These are phyloP conservation scores for Aspergillus pseudoterreus DNA, from an alignment of 2,329 filamentous ascomycete genomes.

Conservation along the genomic window DNA sequence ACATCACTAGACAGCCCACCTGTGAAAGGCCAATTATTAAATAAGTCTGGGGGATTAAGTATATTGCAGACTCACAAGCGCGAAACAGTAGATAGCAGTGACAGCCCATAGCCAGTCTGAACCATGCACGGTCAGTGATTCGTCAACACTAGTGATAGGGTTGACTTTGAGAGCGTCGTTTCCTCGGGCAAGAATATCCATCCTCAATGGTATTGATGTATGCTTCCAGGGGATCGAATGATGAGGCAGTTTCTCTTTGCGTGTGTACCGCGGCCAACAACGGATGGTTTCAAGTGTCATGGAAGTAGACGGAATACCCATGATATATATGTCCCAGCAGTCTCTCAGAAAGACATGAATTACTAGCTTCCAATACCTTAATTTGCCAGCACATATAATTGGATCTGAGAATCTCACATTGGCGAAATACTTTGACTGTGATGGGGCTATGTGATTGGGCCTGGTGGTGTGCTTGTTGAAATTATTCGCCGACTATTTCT, in stretches of 20 bases:
- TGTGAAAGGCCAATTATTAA: conserved; percentile 12
- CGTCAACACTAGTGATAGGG: conserved; percentile 38
- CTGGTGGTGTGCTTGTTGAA: neutral
- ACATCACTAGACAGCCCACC: conserved; percentile 42
- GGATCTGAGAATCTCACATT: neutral
- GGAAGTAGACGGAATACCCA: neutral
- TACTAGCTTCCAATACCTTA: neutral
- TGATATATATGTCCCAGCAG: neutral
- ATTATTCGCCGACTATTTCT: neutral
- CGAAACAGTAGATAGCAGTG: conserved; percentile 47
- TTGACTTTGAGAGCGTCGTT: conserved; percentile 51
- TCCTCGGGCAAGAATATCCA: conserved; percentile 16
- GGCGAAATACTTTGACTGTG: neutral
- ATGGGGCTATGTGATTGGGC: neutral
- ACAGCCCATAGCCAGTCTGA: conserved; percentile 57
- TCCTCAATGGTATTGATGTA: neutral
- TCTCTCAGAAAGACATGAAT: neutral
- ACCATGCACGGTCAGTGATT: conserved; percentile 43
- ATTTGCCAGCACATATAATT: neutral
- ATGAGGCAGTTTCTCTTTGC: neutral
- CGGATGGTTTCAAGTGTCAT: neutral
- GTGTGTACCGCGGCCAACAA: neutral
- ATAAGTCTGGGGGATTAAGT: neutral
- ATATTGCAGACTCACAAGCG: conserved; percentile 38
- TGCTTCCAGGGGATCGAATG: neutral